A percentile compares a stretch with the other conserved stretches of the same genome.
phyloP scores from a whole-genome alignment of 371 early-diverging fungal species.

The Circinella minor region DNA sequence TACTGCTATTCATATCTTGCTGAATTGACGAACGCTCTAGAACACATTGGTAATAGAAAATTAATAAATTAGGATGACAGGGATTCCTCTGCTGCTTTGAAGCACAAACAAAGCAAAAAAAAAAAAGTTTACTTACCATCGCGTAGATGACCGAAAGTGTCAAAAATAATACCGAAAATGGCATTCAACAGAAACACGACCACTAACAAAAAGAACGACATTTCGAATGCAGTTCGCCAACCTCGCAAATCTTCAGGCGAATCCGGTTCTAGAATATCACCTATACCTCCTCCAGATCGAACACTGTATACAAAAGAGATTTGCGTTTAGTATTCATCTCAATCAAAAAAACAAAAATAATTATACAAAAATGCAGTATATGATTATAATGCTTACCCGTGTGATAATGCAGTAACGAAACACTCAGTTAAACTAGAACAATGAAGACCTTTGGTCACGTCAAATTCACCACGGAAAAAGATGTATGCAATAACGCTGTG shows the following conservation, averaged over 20 bases:
- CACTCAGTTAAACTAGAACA: slow-evolving; percentile 55
- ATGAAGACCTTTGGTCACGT: slow-evolving; percentile 45
- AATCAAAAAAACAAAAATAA: no score
- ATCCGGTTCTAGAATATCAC: slow-evolving; percentile 54
- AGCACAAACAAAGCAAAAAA: background rate
- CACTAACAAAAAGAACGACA: slow-evolving; percentile 61
- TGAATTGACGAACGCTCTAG: slow-evolving; percentile 52
- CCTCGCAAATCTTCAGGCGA: slow-evolving; percentile 37
- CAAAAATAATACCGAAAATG: slow-evolving; percentile 68
- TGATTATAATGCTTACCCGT: slow-evolving; percentile 37
- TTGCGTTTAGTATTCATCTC: background rate
- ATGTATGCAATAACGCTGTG: slow-evolving; percentile 58
- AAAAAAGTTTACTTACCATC: slow-evolving; percentile 38
- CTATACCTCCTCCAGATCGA: slow-evolving; percentile 61
- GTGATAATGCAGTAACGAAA: slow-evolving; percentile 56
- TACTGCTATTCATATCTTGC: slow-evolving; percentile 56
- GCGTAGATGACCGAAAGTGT: slow-evolving; percentile 64
- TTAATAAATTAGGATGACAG: no score
- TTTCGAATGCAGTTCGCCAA: slow-evolving; percentile 57
- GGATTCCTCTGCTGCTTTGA: no score
- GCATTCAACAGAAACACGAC: slow-evolving; percentile 63
- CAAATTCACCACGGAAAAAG: slow-evolving; percentile 56
- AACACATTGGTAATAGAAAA: background rate
- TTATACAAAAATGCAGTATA: no score
- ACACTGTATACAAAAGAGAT: slow-evolving; percentile 26